These are phyloP conservation scores for Colletotrichum horii DNA, from an alignment of 2,329 filamentous ascomycete species.

Conservation along the genomic window DNA sequence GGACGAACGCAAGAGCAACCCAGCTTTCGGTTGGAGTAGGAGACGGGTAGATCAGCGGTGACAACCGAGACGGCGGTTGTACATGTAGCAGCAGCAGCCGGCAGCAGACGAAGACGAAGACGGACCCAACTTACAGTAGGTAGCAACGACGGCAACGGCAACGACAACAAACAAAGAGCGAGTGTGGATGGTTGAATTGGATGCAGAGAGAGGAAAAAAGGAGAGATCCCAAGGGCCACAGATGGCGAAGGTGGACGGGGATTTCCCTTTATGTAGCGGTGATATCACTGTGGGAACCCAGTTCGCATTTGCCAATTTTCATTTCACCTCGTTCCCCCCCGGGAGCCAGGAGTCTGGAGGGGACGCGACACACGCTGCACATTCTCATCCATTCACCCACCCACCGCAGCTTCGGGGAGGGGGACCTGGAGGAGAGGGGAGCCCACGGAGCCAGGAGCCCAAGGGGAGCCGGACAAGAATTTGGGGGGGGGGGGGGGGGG, in stretches of 20 bases:
- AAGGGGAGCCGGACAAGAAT: neutral
- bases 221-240: neutral
- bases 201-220: neutral
- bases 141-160: neutral
- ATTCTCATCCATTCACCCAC: neutral
- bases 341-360: neutral
- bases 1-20: neutral
- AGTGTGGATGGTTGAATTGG: neutral
- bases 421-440: neutral
- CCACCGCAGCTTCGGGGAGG: neutral
- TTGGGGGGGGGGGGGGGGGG: neutral
- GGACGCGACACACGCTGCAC: neutral
- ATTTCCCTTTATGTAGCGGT: constrained; percentile 21
- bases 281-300: constrained; percentile 23
- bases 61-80: neutral
- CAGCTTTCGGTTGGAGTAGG: neutral
- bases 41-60: constrained; percentile 9
- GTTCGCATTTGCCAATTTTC: constrained; percentile 23
- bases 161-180: constrained; percentile 5
- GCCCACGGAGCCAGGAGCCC: neutral
- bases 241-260: neutral
- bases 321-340: constrained; percentile 18
- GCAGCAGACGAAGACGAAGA: neutral
- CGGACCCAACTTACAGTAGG: constrained; percentile 7
- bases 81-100: neutral